Evolutionary conservation across 2,329 filamentous ascomycete species (phyloP).

Genomic region (Chaetomiaceae sp.): DNA sequence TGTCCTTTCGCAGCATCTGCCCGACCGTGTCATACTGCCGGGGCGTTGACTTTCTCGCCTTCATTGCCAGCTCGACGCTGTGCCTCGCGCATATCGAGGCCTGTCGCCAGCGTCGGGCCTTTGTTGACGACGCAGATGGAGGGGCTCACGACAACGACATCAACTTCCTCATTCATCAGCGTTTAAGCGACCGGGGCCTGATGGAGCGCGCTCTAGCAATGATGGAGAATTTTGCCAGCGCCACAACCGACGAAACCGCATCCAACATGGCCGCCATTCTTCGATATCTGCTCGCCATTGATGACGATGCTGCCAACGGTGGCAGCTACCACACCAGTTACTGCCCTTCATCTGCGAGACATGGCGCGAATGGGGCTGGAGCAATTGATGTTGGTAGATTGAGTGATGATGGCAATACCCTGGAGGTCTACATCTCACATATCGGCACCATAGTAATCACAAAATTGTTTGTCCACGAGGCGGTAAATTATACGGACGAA

Average conservation of each 20-base stretch:
- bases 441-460: background rate
- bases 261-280: slow-evolving; percentile 33
- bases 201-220: slow-evolving; percentile 36
- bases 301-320: slow-evolving; percentile 34
- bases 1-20: slow-evolving; percentile 34
- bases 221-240: slow-evolving; percentile 24
- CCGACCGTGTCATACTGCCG: slow-evolving; percentile 36
- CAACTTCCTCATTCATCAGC: slow-evolving; percentile 39
- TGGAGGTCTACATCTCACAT: background rate
- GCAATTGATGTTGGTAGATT: background rate
- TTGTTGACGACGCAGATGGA: no score
- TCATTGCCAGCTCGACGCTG: slow-evolving; percentile 37
- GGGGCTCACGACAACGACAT: slow-evolving; percentile 12
- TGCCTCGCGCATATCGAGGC: slow-evolving; percentile 40
- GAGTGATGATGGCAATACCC: background rate
- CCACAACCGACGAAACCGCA: slow-evolving; percentile 29
- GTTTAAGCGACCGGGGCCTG: slow-evolving; percentile 39
- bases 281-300: slow-evolving; percentile 36
- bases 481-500: background rate
- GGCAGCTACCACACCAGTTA: slow-evolving; percentile 20
- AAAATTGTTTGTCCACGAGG: background rate
- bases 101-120: background rate
- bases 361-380: no score
- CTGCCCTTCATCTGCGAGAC: background rate
- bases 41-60: slow-evolving; percentile 40